phyloP scores from a whole-genome alignment of 306 rosid genomes.

The Casuarina equisetifolia region DNA sequence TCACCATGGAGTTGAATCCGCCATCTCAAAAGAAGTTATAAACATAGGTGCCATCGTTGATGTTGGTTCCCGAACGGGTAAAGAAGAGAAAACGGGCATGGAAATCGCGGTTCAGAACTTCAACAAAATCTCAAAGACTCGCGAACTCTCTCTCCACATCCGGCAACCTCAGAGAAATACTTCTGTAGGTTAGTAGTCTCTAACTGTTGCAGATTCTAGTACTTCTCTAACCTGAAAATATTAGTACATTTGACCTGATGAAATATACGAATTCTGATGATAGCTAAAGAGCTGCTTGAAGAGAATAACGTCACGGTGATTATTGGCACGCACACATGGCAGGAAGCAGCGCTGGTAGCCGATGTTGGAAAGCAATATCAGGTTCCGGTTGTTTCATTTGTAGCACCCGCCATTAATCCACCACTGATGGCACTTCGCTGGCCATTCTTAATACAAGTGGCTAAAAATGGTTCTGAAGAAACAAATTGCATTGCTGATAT shows the following conservation, averaged over 20 bases:
- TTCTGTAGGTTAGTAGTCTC: background rate
- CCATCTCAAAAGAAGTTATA: slow-evolving; percentile 2
- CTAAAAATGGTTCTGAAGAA: slow-evolving; percentile 31
- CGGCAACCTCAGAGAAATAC: background rate
- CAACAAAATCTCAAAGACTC: slow-evolving; percentile 19
- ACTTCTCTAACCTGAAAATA: background rate
- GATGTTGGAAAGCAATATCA: slow-evolving; percentile 41
- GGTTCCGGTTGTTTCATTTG: slow-evolving; percentile 53
- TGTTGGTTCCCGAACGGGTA: slow-evolving; percentile 29
- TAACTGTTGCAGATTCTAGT: background rate
- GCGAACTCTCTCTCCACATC: background rate
- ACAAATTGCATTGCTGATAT: slow-evolving; percentile 57
- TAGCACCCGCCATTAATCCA: slow-evolving; percentile 35
- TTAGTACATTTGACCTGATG: background rate
- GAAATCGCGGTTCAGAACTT: slow-evolving; percentile 41
- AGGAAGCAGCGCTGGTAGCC: slow-evolving; percentile 57
- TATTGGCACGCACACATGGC: slow-evolving; percentile 57
- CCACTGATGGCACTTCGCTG: slow-evolving; percentile 40
- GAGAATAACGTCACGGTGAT: slow-evolving; percentile 38
- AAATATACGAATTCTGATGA: slow-evolving; percentile 1
- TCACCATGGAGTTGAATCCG: slow-evolving; percentile 11
- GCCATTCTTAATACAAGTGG: slow-evolving; percentile 59
- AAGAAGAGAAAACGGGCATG: slow-evolving; percentile 36
- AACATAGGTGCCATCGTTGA: slow-evolving; percentile 41
- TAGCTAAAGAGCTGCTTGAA: slow-evolving; percentile 44